Evolutionary conservation across 2,329 filamentous ascomycete genomes (phyloP).

Genomic region (Ophiocordyceps polyrhachis-furcata): DNA sequence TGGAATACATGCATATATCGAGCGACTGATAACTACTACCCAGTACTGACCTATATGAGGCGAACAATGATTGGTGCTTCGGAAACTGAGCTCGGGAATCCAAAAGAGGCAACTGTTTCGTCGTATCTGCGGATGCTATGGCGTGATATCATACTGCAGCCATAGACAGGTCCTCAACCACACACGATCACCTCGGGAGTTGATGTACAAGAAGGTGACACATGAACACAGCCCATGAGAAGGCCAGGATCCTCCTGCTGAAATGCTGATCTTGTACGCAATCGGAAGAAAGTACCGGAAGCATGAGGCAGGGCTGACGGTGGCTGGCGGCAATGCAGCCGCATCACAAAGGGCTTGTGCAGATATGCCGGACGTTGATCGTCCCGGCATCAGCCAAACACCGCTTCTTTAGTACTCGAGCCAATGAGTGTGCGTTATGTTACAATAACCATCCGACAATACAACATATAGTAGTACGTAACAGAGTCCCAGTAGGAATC

Average conservation of each 20-base stretch:
- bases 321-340: neutral
- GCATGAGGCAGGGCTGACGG: neutral
- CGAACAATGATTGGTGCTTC: neutral
- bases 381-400: neutral
- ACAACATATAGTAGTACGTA: too few relatives aligned
- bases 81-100: neutral
- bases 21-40: neutral
- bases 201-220: neutral
- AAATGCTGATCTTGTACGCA: neutral
- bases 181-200: neutral
- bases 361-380: neutral
- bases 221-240: neutral
- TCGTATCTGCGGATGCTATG: neutral
- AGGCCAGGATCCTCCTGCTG: neutral
- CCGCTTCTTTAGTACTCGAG: too few relatives aligned
- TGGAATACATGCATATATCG: too few relatives aligned
- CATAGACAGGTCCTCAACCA: neutral
- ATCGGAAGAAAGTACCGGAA: neutral
- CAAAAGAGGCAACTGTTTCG: neutral
- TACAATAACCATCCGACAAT: too few relatives aligned
- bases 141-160: neutral
- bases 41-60: too few relatives aligned
- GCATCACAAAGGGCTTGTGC: too few relatives aligned
- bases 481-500: too few relatives aligned
- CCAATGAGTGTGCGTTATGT: too few relatives aligned